Conservation (phyloP, 495 filamentous ascomycete species). For the Usnea hakonensis region DNA sequence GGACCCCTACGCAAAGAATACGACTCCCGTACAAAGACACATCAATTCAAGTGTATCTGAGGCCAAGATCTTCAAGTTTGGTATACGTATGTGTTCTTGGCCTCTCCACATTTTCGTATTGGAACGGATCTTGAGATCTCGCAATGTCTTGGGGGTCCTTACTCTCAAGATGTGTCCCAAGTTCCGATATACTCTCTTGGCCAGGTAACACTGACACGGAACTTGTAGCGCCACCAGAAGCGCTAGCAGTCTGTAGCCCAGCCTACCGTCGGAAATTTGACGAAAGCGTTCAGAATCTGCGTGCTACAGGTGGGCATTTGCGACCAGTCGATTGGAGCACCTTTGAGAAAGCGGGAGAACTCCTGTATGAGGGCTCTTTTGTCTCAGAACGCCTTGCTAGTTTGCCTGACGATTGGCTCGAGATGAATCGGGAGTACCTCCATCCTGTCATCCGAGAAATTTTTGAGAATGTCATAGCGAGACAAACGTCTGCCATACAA, state of each 20-base stretch:
- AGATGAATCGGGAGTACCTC: conserved; percentile 32
- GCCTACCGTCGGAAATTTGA: conserved; percentile 39
- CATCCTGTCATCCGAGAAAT: conserved; percentile 50
- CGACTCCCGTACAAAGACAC: conserved; percentile 36
- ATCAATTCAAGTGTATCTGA: conserved; percentile 43
- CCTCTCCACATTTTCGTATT: too few relatives aligned
- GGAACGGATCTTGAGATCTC: too few relatives aligned
- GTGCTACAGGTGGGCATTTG: conserved; percentile 41
- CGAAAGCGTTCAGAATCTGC: conserved; percentile 35
- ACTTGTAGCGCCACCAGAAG: conserved; percentile 38
- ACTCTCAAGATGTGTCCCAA: too few relatives aligned
- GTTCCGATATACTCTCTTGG: too few relatives aligned
- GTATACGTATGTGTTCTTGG: too few relatives aligned
- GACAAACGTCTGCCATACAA: conserved; percentile 44
- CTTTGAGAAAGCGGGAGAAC: conserved; percentile 47
- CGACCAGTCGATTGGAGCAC: conserved; percentile 44
- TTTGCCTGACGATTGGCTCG: conserved; percentile 38
- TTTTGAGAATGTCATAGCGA: conserved; percentile 39
- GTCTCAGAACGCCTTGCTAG: conserved; percentile 49
- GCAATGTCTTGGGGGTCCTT: too few relatives aligned
- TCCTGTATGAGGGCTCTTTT: conserved; percentile 50
- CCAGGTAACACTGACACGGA: too few relatives aligned
- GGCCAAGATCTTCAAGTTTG: conserved; percentile 44
- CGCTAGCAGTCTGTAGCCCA: conserved; percentile 40
- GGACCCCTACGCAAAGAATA: conserved; percentile 50